Base-by-base conservation (phyloP, 257 asterid species). In the Galeopsis tetrahit region DNA sequence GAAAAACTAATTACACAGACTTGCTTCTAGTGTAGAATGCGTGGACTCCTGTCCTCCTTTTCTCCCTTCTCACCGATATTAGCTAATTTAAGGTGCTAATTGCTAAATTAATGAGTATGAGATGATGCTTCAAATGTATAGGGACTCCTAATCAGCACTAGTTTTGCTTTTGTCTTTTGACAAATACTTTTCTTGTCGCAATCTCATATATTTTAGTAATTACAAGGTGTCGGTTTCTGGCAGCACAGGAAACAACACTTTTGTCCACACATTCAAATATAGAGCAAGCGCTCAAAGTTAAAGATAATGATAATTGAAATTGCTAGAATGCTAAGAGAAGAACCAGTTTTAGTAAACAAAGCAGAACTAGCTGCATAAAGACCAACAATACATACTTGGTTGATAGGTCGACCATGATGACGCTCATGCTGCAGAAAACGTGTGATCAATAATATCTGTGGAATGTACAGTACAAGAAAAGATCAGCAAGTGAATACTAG, bases 371-470 rank as follows among this genome's bases (percentile, higher is more conserved):
- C 59, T 56, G 62, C 59, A 59, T 56, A 58, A 49, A 71, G 58
- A 56, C 46, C 61, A 78, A 66, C 55, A 46, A 73, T 11, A 42
- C 81, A 66, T 79, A 91, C 99, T 84, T 87, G 98, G 75, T 81
- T 85, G 69, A 83, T 90, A 58, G 95, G 84, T 66, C 94, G 90
- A 63, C 98, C 90, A 68, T 90, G 94, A 82, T 95, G 99, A 89
- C 88, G 98, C 82, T 90, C 98, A 77, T 95, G 98, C 91, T 95
- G 99, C 84, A 95, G 86, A 81, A 90, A 95, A 62, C 98, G 97
- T 51, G 93, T 90, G 78, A 95, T 90, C 84, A 92, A 71, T 56
- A 95, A 71, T 69, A 89, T 83, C 99, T 94, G 89, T 74, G 72
- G 71, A 80, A 80, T 43, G 73, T 52, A 42, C 66, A 72, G 74